These are phyloP conservation scores for Boletellus emodensis DNA, from an alignment of 768 basidiomycete species.

Conservation along the genomic window DNA sequence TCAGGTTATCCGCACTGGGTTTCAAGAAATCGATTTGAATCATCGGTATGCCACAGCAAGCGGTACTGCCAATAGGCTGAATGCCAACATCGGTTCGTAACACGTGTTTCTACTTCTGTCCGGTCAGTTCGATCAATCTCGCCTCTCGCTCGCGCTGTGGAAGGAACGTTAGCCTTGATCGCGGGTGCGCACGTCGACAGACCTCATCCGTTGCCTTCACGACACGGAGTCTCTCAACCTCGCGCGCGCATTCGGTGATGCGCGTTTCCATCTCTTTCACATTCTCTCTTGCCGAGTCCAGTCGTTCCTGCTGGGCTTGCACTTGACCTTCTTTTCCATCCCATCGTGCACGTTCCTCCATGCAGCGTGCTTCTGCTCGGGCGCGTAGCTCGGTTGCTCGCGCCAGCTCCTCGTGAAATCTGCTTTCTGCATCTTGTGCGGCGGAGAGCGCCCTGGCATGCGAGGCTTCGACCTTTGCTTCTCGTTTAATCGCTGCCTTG, in stretches of 20 bases:
- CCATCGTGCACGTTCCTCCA: conserved; percentile 59
- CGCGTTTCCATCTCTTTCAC: conserved; percentile 57
- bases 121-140: conserved; percentile 39
- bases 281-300: conserved; percentile 50
- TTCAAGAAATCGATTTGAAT: not conserved
- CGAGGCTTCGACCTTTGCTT: conserved; percentile 50
- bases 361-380: conserved; percentile 39
- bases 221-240: conserved; percentile 62
- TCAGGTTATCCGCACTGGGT: conserved; percentile 2
- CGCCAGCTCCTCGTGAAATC: conserved; percentile 58
- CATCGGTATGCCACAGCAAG: not conserved
- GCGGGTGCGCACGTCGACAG: conserved; percentile 8
- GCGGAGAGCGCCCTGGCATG: conserved; percentile 51
- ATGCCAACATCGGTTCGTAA: not conserved
- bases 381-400: conserved; percentile 49
- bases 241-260: conserved; percentile 67
- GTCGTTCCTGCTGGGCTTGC: conserved; percentile 40
- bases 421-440: conserved; percentile 62
- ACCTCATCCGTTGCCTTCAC: conserved; percentile 68
- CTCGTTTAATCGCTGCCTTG: conserved; percentile 61
- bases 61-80: not conserved
- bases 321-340: conserved; percentile 50
- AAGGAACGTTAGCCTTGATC: conserved; percentile 1
- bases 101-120: conserved; percentile 6
- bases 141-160: conserved; percentile 51